Base-by-base conservation (phyloP, 2,329 filamentous ascomycete species). In the Diaporthe velutina region DNA sequence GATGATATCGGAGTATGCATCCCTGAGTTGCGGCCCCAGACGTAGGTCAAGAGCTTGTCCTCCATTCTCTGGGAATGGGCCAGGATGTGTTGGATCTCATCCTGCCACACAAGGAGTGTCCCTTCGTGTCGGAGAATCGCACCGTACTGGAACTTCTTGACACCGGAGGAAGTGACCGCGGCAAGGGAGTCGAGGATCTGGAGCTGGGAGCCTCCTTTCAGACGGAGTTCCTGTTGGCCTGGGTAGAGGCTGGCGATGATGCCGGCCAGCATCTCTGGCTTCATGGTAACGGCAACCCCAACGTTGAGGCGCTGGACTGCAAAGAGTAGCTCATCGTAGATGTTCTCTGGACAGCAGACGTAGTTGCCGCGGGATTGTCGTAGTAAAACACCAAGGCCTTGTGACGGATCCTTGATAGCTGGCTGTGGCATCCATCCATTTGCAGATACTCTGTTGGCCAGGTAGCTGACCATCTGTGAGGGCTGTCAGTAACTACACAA, bases 221-320 rank as follows among this genome's bases (percentile, higher is more conserved):
- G 81, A 55, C 81, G 79, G 38, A 88, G 79, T 76, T 87, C 86
- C 0, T 81, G 84, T 72, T 88, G 85, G 45, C 81, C 80, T 9
- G 83, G 81, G 10, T 83, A 75, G 33, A 88, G 76, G 0, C 82
- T 82, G n/a, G 82, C 80, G 75, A 88, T 82, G 48, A 88, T 85
- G 22, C 84, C 84, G 28, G 84, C 82, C 38, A 86, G 86, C 73
- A 86, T 86, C 60, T 87, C 83, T 2, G 86, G 85, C 13, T 83
- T 84, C 85, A 89, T 87, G 13, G 87, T 88, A 74, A 88, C 82
- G 19, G 86, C 86, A 45, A 88, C 85, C 22, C 83, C 81, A 28
- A 86, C 82, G 76, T 88, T 87, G 73, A 88, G 82, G 70, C 83
- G 83, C 70, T 84, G 83, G 9, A 87, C 83, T 10, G 86, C 85